Evolutionary conservation across 345 rosid species (phyloP).

Genomic region (Pugionium cornutum): DNA sequence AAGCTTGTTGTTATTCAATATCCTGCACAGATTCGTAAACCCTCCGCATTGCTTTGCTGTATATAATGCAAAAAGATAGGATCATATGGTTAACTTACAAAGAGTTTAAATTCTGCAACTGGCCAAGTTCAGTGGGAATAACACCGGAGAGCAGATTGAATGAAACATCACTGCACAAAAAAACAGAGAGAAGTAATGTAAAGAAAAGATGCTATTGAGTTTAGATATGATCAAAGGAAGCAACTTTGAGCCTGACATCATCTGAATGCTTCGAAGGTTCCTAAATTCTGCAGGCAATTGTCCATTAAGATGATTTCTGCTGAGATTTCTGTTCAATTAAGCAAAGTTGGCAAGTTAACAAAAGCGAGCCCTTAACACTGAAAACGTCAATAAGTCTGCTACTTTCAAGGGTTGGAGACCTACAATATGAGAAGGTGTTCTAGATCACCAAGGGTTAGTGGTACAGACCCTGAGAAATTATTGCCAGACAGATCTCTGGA

Average conservation of each 20-base stretch:
- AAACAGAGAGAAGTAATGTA: background rate
- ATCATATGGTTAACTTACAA: conserved; percentile 52
- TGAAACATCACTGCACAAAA: conserved; percentile 65
- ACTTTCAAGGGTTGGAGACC: conserved; percentile 13
- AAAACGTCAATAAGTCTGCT: background rate
- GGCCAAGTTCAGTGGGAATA: conserved; percentile 81
- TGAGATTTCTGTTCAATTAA: conserved; percentile 55
- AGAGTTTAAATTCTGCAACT: conserved; percentile 71
- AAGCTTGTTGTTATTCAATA: conserved; percentile 71
- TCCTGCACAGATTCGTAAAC: conserved; percentile 42
- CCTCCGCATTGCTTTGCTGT: too few species aligned
- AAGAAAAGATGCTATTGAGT: background rate
- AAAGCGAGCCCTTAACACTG: background rate
- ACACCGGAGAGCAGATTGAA: conserved; percentile 65
- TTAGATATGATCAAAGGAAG: background rate
- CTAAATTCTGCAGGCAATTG: conserved; percentile 77
- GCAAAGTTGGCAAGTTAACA: background rate
- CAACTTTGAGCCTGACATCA: conserved; percentile 46
- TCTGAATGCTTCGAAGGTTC: conserved; percentile 74
- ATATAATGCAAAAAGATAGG: background rate
- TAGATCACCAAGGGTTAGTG: conserved; percentile 75
- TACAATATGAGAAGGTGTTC: conserved; percentile 95
- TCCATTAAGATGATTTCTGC: conserved; percentile 66
- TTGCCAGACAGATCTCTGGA: conserved; percentile 87
- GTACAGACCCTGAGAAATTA: conserved; percentile 69